Percentiles rank a stretch among this genome's conserved stretches.
Conservation (phyloP, 495 filamentous ascomycete genomes). For the Parachaetomium inaequale region DNA sequence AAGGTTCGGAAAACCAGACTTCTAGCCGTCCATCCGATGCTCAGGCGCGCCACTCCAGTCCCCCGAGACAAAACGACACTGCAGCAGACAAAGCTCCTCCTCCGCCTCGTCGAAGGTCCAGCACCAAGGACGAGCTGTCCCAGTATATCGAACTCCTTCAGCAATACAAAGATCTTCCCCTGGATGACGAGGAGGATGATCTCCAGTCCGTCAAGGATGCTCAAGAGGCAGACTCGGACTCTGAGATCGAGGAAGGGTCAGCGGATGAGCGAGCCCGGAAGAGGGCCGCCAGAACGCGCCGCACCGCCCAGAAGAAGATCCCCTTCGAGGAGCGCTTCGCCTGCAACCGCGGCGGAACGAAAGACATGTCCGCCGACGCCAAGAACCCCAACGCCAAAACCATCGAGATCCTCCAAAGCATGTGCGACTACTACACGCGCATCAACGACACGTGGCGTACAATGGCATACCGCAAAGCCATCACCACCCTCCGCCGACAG, state of each 20-base stretch:
- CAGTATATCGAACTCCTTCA: constrained; percentile 35
- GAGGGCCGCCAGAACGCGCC: constrained; percentile 10
- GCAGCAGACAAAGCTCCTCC: neutral
- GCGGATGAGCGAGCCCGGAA: constrained; percentile 28
- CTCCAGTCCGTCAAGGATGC: constrained; percentile 19
- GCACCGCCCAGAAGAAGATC: constrained; percentile 19
- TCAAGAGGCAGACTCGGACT: constrained; percentile 16
- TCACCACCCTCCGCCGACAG: constrained; percentile 67
- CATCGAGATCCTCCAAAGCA: constrained; percentile 74
- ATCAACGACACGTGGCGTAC: constrained; percentile 77
- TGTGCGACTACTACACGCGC: constrained; percentile 76
- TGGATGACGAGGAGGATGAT: constrained; percentile 39
- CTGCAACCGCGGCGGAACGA: constrained; percentile 42
- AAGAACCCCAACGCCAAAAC: constrained; percentile 65
- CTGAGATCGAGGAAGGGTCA: constrained; percentile 20
- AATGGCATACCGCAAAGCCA: constrained; percentile 75
- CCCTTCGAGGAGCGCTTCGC: constrained; percentile 42
- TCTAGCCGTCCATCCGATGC: neutral
- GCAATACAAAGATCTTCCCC: constrained; percentile 37
- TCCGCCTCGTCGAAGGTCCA: neutral
- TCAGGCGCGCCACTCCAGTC: neutral
- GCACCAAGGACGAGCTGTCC: constrained; percentile 31
- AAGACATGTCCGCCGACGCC: constrained; percentile 20
- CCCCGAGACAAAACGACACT: neutral
- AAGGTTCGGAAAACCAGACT: neutral